Base-by-base conservation (phyloP, 2,329 filamentous ascomycete species). In the Rhytidhysteron rufulum region DNA sequence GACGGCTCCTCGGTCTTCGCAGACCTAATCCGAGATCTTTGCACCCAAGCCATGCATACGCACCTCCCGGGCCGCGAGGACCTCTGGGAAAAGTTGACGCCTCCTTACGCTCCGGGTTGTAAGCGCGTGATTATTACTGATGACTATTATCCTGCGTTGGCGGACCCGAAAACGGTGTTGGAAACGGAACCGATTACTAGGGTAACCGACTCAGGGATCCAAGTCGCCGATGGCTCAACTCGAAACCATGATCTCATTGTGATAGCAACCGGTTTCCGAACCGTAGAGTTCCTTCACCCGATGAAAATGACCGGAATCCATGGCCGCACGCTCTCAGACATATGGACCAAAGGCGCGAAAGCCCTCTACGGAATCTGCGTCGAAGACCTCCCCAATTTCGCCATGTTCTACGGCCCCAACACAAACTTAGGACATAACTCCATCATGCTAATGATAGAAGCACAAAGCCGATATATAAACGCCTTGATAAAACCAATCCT, bases 361-460 rank as follows among this genome's bases (percentile, higher is more conserved):
- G 78, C 77, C 9, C 68, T 73, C 10, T 69, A 74, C 43, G 75
- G 77, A 34, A 68, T 75, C 4, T 70, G 69, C 0, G 71, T 78
- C 3, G 71, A 75, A 39, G 63, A 65, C 5, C 61, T 79, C 35
- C 75, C 75, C 2, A 79, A 79, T 43, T 79, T 79, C 46, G 73
- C 65, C 34, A 75, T 79, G 67, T 65, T 80, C 36, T 80, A 79
- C 54, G 78, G 77, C 1, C 77, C 75, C 3, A 80, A 79, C 54
- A 79, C 74, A 2, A 66, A 66, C 15, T 62, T 74, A 40, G 77
- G 73, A 0, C 74, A 78, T 53, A 79, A 77, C 45, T 72, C 67
- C 39, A 80, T 80, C 49, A 75, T 80, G 47, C 63, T 80, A n/a
- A 81, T 80, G 77, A 78, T 80, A 44, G 78, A 81, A 51, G 70